phyloP scores from a whole-genome alignment of 2,329 filamentous ascomycete species.

The Stemphylium lycopersici region DNA sequence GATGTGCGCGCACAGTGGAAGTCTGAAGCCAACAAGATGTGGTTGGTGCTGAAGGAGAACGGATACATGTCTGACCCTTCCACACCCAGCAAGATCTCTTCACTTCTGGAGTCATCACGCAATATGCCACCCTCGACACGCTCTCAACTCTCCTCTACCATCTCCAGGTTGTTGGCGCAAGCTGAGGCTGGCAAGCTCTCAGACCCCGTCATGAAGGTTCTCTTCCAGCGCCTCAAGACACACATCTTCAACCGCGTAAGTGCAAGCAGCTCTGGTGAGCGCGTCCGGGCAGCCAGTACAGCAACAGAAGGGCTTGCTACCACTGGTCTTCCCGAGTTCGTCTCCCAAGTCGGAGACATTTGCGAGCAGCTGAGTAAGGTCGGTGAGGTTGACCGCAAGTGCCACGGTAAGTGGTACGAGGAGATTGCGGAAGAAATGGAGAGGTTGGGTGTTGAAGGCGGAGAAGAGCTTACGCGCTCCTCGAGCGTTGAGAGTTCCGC shows the following conservation, averaged over 20 bases:
- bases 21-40: slow-evolving; percentile 72
- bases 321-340: slow-evolving; percentile 75
- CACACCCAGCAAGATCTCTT: slow-evolving; percentile 53
- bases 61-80: slow-evolving; percentile 62
- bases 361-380: slow-evolving; percentile 71
- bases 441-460: slow-evolving; percentile 40
- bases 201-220: slow-evolving; percentile 69
- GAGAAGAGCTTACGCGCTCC: slow-evolving; percentile 34
- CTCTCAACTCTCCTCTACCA: slow-evolving; percentile 51
- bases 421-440: slow-evolving; percentile 63
- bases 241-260: slow-evolving; percentile 70
- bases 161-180: slow-evolving; percentile 59
- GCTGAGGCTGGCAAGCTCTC: slow-evolving; percentile 58
- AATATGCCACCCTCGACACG: slow-evolving; percentile 57
- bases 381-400: slow-evolving; percentile 69
- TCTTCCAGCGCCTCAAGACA: slow-evolving; percentile 70
- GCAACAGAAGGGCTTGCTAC: slow-evolving; percentile 73
- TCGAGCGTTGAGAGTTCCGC: slow-evolving; percentile 33
- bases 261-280: slow-evolving; percentile 71
- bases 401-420: slow-evolving; percentile 75
- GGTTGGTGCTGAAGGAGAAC: slow-evolving; percentile 69
- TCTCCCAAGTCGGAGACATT: slow-evolving; percentile 70
- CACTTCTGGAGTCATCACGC: slow-evolving; percentile 56
- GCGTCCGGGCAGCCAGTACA: slow-evolving; percentile 70
- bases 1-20: slow-evolving; percentile 81